These are phyloP conservation scores for Rhododendron ferrugineum DNA, from an alignment of 148 eudicot genomes.

Conservation along the genomic window DNA sequence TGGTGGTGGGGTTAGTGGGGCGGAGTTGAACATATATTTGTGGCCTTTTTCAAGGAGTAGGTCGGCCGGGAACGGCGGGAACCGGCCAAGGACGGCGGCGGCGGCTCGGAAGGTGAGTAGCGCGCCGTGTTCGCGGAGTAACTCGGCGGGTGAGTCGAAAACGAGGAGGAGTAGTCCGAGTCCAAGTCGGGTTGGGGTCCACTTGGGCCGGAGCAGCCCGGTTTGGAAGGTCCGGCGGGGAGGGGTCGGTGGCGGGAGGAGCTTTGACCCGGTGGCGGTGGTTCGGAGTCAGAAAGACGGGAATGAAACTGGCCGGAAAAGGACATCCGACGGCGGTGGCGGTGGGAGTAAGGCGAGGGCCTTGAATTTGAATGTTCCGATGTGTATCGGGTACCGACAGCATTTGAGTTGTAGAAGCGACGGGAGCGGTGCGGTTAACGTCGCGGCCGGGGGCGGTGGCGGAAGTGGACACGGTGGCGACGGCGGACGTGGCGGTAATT, in stretches of 20 bases:
- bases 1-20: conserved; percentile 13
- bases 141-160: conserved; percentile 82
- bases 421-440: conserved; percentile 22
- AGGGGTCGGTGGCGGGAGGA: conserved; percentile 13
- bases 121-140: conserved; percentile 92
- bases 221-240: conserved; percentile 66
- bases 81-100: conserved; percentile 32
- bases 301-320: conserved; percentile 27
- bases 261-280: conserved; percentile 13
- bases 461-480: conserved; percentile 24
- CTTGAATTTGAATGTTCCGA: conserved; percentile 62
- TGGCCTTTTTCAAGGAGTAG: conserved; percentile 95
- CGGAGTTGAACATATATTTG: conserved; percentile 79
- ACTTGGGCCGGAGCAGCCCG: conserved; percentile 79
- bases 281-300: conserved; percentile 20
- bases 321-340: background rate
- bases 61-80: conserved; percentile 72
- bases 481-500: conserved; percentile 40
- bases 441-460: conserved; percentile 9
- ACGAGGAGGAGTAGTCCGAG: conserved; percentile 44
- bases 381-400: conserved; percentile 64
- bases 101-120: conserved; percentile 62
- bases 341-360: conserved; percentile 23
- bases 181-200: conserved; percentile 55
- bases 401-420: conserved; percentile 49